Percentiles rank a stretch among this genome's conserved stretches.
These are phyloP conservation scores for Debaryomycetaceae sp. DNA, from an alignment of 1,139 yeast genomes.

Conservation along the genomic window DNA sequence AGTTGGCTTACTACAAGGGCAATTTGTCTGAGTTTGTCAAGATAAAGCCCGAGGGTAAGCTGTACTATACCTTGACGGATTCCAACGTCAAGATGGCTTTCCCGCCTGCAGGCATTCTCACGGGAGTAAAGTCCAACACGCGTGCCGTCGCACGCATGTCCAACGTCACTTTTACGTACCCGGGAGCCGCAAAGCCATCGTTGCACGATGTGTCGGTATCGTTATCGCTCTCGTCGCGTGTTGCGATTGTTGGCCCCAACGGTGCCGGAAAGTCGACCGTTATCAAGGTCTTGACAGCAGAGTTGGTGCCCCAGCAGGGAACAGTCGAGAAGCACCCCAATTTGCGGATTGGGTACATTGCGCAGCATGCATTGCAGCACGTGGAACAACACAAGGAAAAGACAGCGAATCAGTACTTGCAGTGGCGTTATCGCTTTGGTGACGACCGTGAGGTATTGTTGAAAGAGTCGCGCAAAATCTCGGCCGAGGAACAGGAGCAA, in stretches of 20 bases:
- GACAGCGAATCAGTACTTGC: constrained; percentile 94
- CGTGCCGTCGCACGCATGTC: constrained; percentile 90
- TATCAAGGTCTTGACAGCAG: constrained; percentile 87
- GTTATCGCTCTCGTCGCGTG: constrained; percentile 84
- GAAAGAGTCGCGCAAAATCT: constrained; percentile 84
- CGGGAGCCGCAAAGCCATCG: constrained; percentile 82
- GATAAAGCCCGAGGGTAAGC: constrained; percentile 90
- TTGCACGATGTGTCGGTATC: constrained; percentile 74
- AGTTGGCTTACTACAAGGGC: constrained; percentile 92
- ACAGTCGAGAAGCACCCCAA: constrained; percentile 96
- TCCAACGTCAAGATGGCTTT: constrained; percentile 92
- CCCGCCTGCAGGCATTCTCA: constrained; percentile 95
- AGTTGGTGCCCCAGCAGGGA: constrained; percentile 75
- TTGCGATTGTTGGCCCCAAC: constrained; percentile 93
- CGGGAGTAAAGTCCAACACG: constrained; percentile 92
- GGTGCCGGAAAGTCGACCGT: constrained; percentile 99
- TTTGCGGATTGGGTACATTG: constrained; percentile 95
- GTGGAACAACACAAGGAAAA: constrained; percentile 95
- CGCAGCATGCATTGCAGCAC: constrained; percentile 96
- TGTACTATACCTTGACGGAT: constrained; percentile 92
- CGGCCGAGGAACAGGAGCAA: constrained; percentile 71
- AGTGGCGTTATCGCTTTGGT: constrained; percentile 97
- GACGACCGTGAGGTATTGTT: constrained; percentile 94
- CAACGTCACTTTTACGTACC: constrained; percentile 79
- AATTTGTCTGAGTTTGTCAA: constrained; percentile 87